Percentiles rank a stretch among this genome's conserved stretches.
These are phyloP conservation scores for Spongospora subterranea DNA, from an alignment of 208 protist genomes.

Conservation along the genomic window DNA sequence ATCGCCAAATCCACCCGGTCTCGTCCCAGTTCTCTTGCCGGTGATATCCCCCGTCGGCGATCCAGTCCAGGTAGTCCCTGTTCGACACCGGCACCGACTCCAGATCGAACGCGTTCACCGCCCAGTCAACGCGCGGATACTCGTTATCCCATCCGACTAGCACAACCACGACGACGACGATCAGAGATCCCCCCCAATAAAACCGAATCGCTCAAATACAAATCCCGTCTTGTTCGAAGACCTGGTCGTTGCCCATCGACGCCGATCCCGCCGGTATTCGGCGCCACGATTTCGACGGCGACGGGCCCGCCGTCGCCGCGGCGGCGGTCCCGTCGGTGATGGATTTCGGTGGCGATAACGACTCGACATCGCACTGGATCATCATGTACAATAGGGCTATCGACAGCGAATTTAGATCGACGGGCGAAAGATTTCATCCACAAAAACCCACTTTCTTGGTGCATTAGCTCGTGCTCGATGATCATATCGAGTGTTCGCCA, in stretches of 20 bases:
- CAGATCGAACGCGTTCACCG: background rate
- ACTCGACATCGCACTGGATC: conserved; percentile 30
- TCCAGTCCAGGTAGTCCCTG: background rate
- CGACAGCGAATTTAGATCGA: background rate
- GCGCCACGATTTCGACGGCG: no score
- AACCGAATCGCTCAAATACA: no score
- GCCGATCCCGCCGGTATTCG: no score
- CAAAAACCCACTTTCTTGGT: conserved; percentile 27
- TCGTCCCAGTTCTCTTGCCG: background rate
- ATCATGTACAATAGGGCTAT: conserved; percentile 40
- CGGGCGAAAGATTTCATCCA: background rate
- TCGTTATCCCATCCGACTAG: conserved; percentile 54
- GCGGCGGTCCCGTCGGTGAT: no score
- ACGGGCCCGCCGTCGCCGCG: no score
- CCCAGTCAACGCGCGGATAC: background rate
- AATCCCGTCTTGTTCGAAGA: no score
- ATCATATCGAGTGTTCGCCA: background rate
- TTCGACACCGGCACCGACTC: background rate
- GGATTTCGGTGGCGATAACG: no score
- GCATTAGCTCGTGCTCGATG: conserved; percentile 40
- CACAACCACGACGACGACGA: background rate
- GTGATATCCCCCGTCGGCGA: background rate
- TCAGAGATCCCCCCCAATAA: no score
- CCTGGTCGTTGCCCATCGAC: no score
- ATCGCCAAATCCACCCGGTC: background rate